These are phyloP conservation scores for Fraxinus sp. DNA, from an alignment of 305 asterid genomes.

Conservation along the genomic window DNA sequence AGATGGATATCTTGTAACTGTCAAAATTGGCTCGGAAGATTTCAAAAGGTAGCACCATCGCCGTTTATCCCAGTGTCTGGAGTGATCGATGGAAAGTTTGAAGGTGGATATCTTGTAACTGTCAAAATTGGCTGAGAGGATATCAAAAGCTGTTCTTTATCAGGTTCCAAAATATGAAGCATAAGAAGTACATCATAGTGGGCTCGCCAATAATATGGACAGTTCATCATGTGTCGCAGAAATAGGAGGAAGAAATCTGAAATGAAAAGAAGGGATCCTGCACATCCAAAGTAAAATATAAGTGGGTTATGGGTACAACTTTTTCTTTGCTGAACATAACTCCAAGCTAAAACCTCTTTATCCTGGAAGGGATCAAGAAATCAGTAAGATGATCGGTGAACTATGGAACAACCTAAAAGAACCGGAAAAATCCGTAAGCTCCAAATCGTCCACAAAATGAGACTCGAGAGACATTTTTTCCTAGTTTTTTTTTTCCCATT, in stretches of 20 bases:
- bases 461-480: background rate
- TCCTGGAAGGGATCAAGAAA: constrained; percentile 72
- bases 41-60: constrained; percentile 50
- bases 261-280: constrained; percentile 67
- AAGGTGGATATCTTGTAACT: constrained; percentile 75
- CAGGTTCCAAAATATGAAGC: constrained; percentile 39
- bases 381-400: constrained; percentile 79
- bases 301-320: constrained; percentile 62
- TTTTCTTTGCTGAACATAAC: constrained; percentile 84
- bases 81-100: constrained; percentile 82
- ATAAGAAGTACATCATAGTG: constrained; percentile 23
- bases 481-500: background rate
- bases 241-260: constrained; percentile 74
- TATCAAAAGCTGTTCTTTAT: constrained; percentile 74
- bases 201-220: constrained; percentile 8
- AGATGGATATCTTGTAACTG: constrained; percentile 74
- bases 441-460: background rate
- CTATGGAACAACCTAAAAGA: constrained; percentile 69
- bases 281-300: constrained; percentile 74
- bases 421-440: constrained; percentile 55
- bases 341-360: constrained; percentile 63
- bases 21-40: constrained; percentile 64
- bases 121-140: constrained; percentile 69
- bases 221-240: constrained; percentile 38
- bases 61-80: constrained; percentile 53